Conservation (phyloP, 257 asterid species). For the Phtheirospermum japonicum region DNA sequence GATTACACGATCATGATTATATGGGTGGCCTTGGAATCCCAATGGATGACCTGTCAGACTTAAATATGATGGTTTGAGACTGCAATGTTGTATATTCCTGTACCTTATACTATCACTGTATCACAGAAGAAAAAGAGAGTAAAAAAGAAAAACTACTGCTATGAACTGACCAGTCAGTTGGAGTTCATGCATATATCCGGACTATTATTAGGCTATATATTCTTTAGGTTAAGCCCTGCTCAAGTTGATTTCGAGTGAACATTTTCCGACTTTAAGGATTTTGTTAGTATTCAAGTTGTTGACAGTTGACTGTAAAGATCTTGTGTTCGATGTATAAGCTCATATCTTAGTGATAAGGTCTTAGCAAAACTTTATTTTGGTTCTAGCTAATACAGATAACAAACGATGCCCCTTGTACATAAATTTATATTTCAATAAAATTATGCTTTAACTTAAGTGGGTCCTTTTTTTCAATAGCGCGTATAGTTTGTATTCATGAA, state of each 20-base stretch:
- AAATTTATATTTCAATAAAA: constrained; percentile 61
- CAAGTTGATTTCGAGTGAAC: constrained; percentile 48
- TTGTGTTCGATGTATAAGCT: constrained; percentile 48
- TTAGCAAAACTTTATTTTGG: constrained; percentile 50
- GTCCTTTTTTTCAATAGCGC: constrained; percentile 13
- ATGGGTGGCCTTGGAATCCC: constrained; percentile 84
- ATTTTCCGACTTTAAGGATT: constrained; percentile 36
- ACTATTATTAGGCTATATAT: constrained; percentile 43
- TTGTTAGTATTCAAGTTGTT: constrained; percentile 44
- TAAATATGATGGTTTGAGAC: constrained; percentile 82
- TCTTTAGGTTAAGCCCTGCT: constrained; percentile 53
- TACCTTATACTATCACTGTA: constrained; percentile 39
- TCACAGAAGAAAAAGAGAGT: constrained; percentile 26
- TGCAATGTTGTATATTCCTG: constrained; percentile 49
- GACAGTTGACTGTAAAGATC: constrained; percentile 73
- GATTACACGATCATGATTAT: constrained; percentile 66
- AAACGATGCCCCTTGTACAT: constrained; percentile 69
- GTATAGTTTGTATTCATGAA: constrained; percentile 14
- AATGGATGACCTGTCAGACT: constrained; percentile 78
- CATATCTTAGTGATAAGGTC: constrained; percentile 50
- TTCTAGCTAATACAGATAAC: constrained; percentile 68
- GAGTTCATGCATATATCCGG: constrained; percentile 41
- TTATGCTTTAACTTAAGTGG: constrained; percentile 30
- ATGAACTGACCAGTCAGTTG: constrained; percentile 43
- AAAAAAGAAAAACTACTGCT: constrained; percentile 27